A percentile compares a stretch with the other conserved stretches of the same genome.
phyloP scores from a whole-genome alignment of 2,329 filamentous ascomycete species.

The Rutstroemia sp. region DNA sequence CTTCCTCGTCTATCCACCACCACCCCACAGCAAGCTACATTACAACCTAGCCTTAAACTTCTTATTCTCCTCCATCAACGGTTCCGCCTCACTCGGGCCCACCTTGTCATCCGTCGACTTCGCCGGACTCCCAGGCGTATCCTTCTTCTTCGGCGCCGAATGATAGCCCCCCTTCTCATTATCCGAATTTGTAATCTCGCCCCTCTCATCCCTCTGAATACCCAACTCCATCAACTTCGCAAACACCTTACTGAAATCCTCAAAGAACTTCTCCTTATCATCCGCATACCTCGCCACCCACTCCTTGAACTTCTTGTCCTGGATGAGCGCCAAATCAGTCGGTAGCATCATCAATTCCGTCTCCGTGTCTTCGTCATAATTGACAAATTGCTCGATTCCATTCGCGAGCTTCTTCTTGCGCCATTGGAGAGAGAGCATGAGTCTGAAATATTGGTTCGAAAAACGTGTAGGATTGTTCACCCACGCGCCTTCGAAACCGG shows the following conservation, averaged over 20 bases:
- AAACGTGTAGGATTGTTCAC: conserved; percentile 52
- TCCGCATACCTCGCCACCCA: conserved; percentile 53
- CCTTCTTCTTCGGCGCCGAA: conserved; percentile 48
- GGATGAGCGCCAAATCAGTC: conserved; percentile 51
- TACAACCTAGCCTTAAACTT: conserved; percentile 24
- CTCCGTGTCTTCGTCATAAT: conserved; percentile 46
- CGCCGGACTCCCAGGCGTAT: conserved; percentile 27
- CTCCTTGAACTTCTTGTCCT: conserved; percentile 43
- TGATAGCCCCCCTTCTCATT: conserved; percentile 49
- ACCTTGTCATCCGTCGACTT: conserved; percentile 27
- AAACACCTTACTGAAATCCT: conserved; percentile 51
- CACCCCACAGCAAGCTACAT: neutral
- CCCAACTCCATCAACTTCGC: conserved; percentile 55
- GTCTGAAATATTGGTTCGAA: conserved; percentile 49
- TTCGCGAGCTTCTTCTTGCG: conserved; percentile 44
- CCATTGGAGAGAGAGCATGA: conserved; percentile 46
- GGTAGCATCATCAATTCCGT: conserved; percentile 60
- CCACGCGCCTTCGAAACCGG: conserved; percentile 52
- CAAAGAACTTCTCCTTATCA: conserved; percentile 56
- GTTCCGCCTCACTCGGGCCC: conserved; percentile 33
- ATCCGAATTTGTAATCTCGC: conserved; percentile 47
- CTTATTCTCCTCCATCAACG: conserved; percentile 30
- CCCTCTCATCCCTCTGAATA: conserved; percentile 46
- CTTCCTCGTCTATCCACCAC: no score
- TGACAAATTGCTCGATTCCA: conserved; percentile 50